Base-by-base conservation (phyloP, 305 asterid genomes). In the Solanum hybrid region DNA sequence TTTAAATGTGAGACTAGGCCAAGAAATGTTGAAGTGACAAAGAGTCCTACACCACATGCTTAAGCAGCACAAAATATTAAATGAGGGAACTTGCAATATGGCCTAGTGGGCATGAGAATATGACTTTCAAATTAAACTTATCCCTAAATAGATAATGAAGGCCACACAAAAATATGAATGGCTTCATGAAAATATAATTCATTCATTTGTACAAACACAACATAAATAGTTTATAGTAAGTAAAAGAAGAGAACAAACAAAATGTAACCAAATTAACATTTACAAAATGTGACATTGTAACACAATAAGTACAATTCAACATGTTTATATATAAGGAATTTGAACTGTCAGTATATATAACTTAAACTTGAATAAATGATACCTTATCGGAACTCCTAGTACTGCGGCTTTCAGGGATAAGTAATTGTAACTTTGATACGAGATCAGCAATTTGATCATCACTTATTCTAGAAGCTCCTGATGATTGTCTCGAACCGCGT, bases 391-490 rank as follows among this genome's bases (percentile, higher is more conserved):
- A 92, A 65, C 93, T 94, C 79, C 91, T 89, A 90, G 57, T 92
- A 17, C 68, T 51, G 91, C 93, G 94, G 91, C 92, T 94, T 94
- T 94, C 95, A 13, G 97, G 97, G 90, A 95, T 92, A 90, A 95
- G 97, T 27, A 93, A 95, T 78, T 94, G 98, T 91, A 96, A 79
- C 75, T 95, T 92, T 90, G 98, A 93, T 26, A 96, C 96, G 68
- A 96, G 98, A 90, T 95, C 98, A 36, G 96, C 93, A 79, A 96
- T 95, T 93, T 95, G 98, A 34, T 96, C 97, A 68, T 96, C 98
- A 84, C 93, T 94, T 37, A 95, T 95, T 90, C 95, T 89, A 11
- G 98, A 90, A 77, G 73, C 90, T 34, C 95, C 96, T 34, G 96
- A 91, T 31, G 96, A 92, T 86, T 93, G 96, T 82, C 97, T 92